Percentiles rank a stretch among this genome's conserved stretches.
Conservation (phyloP, 2,329 filamentous ascomycete species). For the Fusarium pseudonygamai region DNA sequence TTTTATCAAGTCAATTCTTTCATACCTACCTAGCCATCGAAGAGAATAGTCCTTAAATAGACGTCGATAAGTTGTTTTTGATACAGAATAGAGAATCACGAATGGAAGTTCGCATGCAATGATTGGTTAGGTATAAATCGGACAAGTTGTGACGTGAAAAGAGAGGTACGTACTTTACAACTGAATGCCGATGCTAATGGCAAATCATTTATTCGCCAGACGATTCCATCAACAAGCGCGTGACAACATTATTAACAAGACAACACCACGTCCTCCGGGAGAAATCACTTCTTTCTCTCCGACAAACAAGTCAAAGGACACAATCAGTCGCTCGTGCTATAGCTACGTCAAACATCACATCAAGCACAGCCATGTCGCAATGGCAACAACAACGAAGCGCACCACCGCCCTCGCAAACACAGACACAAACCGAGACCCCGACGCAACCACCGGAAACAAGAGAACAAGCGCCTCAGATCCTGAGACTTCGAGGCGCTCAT, state of each 20-base stretch:
- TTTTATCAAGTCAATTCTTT: neutral
- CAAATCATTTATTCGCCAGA: constrained; percentile 28
- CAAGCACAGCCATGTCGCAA: constrained; percentile 44
- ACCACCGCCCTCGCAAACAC: constrained; percentile 49
- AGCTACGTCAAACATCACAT: neutral
- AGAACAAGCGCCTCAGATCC: constrained; percentile 50
- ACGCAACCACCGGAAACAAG: constrained; percentile 42
- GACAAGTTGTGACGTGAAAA: neutral
- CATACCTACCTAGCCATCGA: neutral
- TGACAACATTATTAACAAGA: constrained; percentile 10
- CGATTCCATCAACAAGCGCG: constrained; percentile 20
- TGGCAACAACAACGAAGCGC: constrained; percentile 42
- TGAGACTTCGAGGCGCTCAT: constrained; percentile 63
- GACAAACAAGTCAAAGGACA: neutral
- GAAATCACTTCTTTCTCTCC: neutral
- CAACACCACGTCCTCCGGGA: neutral
- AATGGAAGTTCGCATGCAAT: neutral
- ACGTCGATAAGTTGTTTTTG: neutral
- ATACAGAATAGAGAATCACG: neutral
- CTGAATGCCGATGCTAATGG: neutral
- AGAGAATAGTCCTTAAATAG: neutral
- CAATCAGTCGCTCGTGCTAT: neutral
- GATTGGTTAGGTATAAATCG: neutral
- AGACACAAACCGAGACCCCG: constrained; percentile 47
- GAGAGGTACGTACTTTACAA: neutral